Evolutionary conservation across 257 asterid species (phyloP), one percentile per base, ranked within the genome.

Genomic region (Echites panduratus): DNA sequence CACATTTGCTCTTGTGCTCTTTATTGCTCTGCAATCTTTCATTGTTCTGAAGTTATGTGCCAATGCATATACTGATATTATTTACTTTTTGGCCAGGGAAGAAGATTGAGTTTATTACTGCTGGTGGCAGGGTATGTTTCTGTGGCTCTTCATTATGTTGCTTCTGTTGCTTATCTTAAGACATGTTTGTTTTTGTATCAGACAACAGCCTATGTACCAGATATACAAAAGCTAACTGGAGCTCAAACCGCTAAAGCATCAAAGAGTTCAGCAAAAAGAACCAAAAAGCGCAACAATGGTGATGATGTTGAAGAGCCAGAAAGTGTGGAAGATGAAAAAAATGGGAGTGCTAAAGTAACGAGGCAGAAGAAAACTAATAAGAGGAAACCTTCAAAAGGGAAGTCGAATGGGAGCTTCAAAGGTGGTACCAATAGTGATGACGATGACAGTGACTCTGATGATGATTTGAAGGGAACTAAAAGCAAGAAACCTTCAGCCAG

Each of bases 131-230:
- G 89, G 99, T 95, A 88, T 52, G 90, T 74, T 50, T 77, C 61
- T 81, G 68, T 53, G 70, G 67, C 47, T 62, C n/a, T 62, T 62
- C 65, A 48, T 66, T n/a, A 62, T 62, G 66, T 35, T 61, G 24
- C 61, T 68, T 40, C 61, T 54, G 27, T 58, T 48, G 57, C 53
- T 67, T 61, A 20, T 69, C 70, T 50, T 63, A 66, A 24, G 47
- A 29, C 71, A 40, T 49, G 59, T 76, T 50, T 68, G 22, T 75
- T 72, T 82, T 35, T 74, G 69, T 80, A 66, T 78, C 85, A 95
- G 99, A 90, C 99, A 64, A 82, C 99, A 68, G 99, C 99, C 69
- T 87, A 82, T 71, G 95, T 95, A 66, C 97, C 99, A 3, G 98
- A 95, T 79, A 71, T 92, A 77, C 99, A 95, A 85, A 88, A 90